Evolutionary conservation across 345 rosid species (phyloP), one percentile per base, ranked within the genome.

Genomic region (Eucalyptus pauciflora): DNA sequence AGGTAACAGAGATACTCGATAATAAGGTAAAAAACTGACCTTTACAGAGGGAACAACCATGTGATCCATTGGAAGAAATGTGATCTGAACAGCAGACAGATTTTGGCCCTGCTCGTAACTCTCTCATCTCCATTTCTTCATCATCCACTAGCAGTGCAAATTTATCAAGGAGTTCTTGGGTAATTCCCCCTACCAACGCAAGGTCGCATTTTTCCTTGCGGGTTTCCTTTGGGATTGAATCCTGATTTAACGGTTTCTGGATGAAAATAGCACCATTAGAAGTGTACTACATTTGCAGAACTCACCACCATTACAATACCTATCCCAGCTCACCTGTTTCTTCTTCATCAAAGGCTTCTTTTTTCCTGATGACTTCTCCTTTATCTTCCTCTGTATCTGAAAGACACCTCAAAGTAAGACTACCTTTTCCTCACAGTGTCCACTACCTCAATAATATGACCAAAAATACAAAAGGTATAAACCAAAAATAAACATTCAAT

Each of bases 81-180:
- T 98, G 96, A 88, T 94, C 95, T 83, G 95, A 94, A 92, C 98
- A 94, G 54, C 93, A 87, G 83, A 90, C 80, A 48, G 94, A 93
- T 94, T 93, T 93, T 45, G 92, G 92, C 89, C 97, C 95, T 81
- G 95, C 95, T 89, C 90, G 97, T 89, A 93, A 90, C 92, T 95
- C 99, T 91, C 96, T 95, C 92, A 95, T 91, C 93, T 98, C 99
- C 90, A 98, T 89, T 87, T 95, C 98, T 93, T 98, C 99, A 87
- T 98, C 99, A 92, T 98, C 99, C 87, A 93, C 93, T 89, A 96
- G 94, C 93, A 91, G 88, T 17, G 91, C 90, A 88, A 89, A 92
- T 87, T 91, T 93, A 90, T 93, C 93, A 86, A 89, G 90, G 85
- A 88, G 58, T 71, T 94, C 94, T 89, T 91, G 89, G 86, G 92